Percentiles rank a stretch among this genome's conserved stretches.
Conservation (phyloP, 495 filamentous ascomycete genomes). For the Penicillium pancosmium region DNA sequence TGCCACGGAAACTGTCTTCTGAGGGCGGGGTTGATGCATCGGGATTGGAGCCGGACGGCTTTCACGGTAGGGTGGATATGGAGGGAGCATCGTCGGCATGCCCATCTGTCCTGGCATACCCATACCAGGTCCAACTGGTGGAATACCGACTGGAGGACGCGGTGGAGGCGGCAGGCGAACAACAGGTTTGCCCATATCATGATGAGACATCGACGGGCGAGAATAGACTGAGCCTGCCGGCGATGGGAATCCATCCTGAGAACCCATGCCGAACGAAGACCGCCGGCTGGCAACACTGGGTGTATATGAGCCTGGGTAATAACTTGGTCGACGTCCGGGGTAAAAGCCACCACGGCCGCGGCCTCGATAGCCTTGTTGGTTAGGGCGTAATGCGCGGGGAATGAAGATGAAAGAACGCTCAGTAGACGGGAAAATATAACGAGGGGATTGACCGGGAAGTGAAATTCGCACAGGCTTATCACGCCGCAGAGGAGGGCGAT, state of each 20-base stretch:
- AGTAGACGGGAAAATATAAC: slow-evolving; percentile 86
- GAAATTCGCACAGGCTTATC: slow-evolving; percentile 97
- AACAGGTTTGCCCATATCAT: slow-evolving; percentile 71
- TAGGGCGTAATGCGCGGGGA: slow-evolving; percentile 87
- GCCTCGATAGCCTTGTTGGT: slow-evolving; percentile 78
- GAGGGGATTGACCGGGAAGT: slow-evolving; percentile 72
- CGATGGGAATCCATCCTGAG: slow-evolving; percentile 74
- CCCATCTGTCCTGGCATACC: slow-evolving; percentile 26
- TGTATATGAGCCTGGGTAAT: slow-evolving; percentile 83
- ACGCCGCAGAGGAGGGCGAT: slow-evolving; percentile 89
- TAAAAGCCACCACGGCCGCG: slow-evolving; percentile 70
- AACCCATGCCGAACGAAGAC: slow-evolving; percentile 80
- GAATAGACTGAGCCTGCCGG: slow-evolving; percentile 77
- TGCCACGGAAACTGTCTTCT: slow-evolving; percentile 91
- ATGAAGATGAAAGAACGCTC: slow-evolving; percentile 99
- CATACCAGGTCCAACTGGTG: slow-evolving; percentile 26
- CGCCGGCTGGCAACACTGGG: slow-evolving; percentile 90
- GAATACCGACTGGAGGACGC: slow-evolving; percentile 37
- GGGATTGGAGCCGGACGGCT: slow-evolving; percentile 74
- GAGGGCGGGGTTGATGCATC: slow-evolving; percentile 95
- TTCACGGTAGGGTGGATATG: slow-evolving; percentile 76
- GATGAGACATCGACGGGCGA: slow-evolving; percentile 56
- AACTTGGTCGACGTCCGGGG: slow-evolving; percentile 74
- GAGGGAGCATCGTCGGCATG: slow-evolving; percentile 47
- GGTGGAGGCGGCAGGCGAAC: slow-evolving; percentile 80